phyloP scores from a whole-genome alignment of 768 basidiomycete genomes.

The Serendipita sp. region DNA sequence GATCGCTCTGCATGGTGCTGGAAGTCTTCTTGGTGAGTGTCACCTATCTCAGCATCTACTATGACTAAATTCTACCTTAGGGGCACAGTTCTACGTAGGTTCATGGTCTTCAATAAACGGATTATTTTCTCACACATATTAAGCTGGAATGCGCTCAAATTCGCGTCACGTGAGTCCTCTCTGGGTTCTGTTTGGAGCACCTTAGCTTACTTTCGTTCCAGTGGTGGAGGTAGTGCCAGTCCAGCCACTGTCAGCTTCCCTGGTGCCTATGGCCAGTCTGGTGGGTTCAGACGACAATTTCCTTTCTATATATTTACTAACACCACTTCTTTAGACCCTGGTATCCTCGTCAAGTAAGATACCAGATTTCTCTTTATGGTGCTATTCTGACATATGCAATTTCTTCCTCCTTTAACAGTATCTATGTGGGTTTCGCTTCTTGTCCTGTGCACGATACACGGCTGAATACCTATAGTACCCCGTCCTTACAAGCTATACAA shows the following conservation, averaged over 20 bases:
- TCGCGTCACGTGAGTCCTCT: constrained; percentile 15
- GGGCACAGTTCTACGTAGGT: constrained; percentile 40
- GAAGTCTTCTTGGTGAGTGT: not conserved
- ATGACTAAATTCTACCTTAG: not conserved
- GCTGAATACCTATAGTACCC: not conserved
- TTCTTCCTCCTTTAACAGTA: not conserved
- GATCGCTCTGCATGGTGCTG: not conserved
- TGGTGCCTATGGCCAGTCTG: constrained; percentile 12
- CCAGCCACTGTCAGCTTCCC: constrained; percentile 10
- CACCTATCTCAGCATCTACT: not conserved
- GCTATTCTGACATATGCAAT: not conserved
- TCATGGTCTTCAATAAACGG: constrained; percentile 2
- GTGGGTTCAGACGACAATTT: constrained; percentile 8
- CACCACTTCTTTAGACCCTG: constrained; percentile 15
- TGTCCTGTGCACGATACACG: not conserved
- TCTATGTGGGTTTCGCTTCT: not conserved
- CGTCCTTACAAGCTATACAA: not conserved
- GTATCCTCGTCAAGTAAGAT: constrained; percentile 18
- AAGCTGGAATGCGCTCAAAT: constrained; percentile 26
- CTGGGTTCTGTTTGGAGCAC: not conserved
- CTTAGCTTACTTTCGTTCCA: not conserved
- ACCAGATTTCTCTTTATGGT: not conserved
- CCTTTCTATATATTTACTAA: not conserved
- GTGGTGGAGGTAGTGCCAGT: not conserved
- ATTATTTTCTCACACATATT: not conserved